phyloP scores from a whole-genome alignment of 352 stramenopile species.

The Thalassiosira exigua region DNA sequence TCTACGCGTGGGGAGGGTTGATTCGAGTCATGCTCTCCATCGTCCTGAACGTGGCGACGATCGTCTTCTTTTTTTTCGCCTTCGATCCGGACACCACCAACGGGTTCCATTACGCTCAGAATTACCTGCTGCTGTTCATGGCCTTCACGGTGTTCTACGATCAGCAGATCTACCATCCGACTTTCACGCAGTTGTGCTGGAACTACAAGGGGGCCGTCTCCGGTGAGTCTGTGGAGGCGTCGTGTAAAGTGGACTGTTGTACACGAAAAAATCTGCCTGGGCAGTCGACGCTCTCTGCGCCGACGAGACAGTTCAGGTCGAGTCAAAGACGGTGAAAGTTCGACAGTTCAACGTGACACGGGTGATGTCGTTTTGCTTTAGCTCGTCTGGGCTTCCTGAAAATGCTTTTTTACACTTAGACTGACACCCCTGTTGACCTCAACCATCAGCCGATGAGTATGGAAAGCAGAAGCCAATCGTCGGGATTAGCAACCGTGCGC shows the following conservation, averaged over 20 bases:
- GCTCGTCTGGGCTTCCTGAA: too few species aligned
- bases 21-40: neutral
- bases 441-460: too few species aligned
- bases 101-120: neutral
- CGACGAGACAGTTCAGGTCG: too few species aligned
- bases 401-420: too few species aligned
- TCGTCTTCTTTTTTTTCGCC: neutral
- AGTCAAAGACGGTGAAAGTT: too few species aligned
- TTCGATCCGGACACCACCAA: neutral
- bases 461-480: too few species aligned
- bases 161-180: neutral
- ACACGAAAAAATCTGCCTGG: too few species aligned
- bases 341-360: too few species aligned
- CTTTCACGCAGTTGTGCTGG: neutral
- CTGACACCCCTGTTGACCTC: too few species aligned
- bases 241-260: too few species aligned
- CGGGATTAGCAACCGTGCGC: neutral
- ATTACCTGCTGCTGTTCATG: neutral
- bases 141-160: neutral
- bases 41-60: neutral
- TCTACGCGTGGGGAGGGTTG: neutral
- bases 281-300: too few species aligned
- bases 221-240: neutral
- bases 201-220: neutral
- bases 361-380: too few species aligned